These are phyloP conservation scores for Schizochytrium sp. DNA, from an alignment of 108 stramenopile genomes.

Conservation along the genomic window DNA sequence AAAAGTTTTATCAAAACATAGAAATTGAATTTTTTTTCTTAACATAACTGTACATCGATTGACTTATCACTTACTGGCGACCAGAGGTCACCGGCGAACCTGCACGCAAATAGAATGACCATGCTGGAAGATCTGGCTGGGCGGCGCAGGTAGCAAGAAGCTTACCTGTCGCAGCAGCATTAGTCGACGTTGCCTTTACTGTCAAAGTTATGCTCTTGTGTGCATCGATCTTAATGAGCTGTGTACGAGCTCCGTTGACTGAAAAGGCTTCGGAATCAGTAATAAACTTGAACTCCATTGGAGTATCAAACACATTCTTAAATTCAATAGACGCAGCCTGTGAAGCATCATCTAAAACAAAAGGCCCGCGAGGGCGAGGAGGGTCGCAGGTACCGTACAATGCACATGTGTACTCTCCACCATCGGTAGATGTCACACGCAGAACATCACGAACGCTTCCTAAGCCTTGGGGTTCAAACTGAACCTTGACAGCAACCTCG, in stretches of 20 bases:
- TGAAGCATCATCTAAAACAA: slow-evolving; percentile 58
- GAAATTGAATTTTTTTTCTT: too few species aligned
- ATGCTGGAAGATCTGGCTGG: slow-evolving; percentile 68
- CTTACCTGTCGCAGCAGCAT: slow-evolving; percentile 55
- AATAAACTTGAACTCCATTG: slow-evolving; percentile 71
- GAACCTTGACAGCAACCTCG: slow-evolving; percentile 68
- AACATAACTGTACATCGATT: too few species aligned
- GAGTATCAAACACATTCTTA: slow-evolving; percentile 73
- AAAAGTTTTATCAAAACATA: too few species aligned
- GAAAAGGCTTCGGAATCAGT: slow-evolving; percentile 70
- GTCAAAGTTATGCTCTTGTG: slow-evolving; percentile 66
- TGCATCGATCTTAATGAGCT: slow-evolving; percentile 54
- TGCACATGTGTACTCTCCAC: slow-evolving; percentile 71
- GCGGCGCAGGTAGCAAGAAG: slow-evolving; percentile 71
- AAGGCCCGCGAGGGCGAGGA: slow-evolving; percentile 75
- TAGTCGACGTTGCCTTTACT: slow-evolving; percentile 61
- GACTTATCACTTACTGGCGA: background rate
- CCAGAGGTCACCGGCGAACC: background rate
- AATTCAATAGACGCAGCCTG: slow-evolving; percentile 66
- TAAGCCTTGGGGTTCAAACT: slow-evolving; percentile 75
- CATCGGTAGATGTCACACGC: slow-evolving; percentile 60
- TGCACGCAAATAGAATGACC: slow-evolving; percentile 71
- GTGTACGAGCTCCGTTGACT: slow-evolving; percentile 61
- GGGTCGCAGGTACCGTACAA: slow-evolving; percentile 72
- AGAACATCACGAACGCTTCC: slow-evolving; percentile 72